These are phyloP conservation scores for Pseudognaphalium luteoalbum DNA, from an alignment of 129 eudicot genomes.

Conservation along the genomic window DNA sequence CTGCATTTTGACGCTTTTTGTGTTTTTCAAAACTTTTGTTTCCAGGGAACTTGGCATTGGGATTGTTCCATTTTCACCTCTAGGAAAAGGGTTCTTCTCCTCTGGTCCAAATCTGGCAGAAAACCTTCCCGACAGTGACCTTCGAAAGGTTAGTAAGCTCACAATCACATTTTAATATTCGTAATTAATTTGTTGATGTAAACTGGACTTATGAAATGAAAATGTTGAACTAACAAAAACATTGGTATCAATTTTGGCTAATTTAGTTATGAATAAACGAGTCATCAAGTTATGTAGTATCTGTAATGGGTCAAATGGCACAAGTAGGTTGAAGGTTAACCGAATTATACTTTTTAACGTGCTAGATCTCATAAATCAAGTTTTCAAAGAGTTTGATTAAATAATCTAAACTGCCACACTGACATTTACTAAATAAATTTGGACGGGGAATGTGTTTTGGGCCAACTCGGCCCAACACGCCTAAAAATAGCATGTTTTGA, in stretches of 20 bases:
- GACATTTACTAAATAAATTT: background rate
- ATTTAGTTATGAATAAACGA: too few species aligned
- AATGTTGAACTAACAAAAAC: background rate
- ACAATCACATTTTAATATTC: background rate
- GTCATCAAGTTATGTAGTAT: background rate
- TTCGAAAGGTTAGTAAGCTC: conserved; percentile 42
- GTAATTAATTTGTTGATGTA: background rate
- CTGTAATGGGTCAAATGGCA: background rate
- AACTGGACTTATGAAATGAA: background rate
- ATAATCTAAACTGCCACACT: background rate
- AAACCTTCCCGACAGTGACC: conserved; percentile 36
- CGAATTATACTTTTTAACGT: too few species aligned
- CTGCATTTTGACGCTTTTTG: background rate
- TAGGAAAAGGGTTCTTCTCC: conserved; percentile 48
- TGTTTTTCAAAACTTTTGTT: background rate
- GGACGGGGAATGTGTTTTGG: background rate
- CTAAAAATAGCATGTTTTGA: background rate
- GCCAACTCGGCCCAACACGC: background rate
- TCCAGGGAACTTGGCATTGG: conserved; percentile 62
- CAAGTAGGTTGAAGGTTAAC: too few species aligned
- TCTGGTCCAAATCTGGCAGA: conserved; percentile 35
- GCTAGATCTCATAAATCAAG: too few species aligned
- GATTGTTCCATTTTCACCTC: conserved; percentile 57
- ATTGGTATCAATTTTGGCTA: background rate
- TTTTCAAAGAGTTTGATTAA: background rate